Percentiles rank a stretch among this genome's conserved stretches.
Conservation (phyloP, 2,329 filamentous ascomycete genomes). For the Pseudocercospora cruenta region DNA sequence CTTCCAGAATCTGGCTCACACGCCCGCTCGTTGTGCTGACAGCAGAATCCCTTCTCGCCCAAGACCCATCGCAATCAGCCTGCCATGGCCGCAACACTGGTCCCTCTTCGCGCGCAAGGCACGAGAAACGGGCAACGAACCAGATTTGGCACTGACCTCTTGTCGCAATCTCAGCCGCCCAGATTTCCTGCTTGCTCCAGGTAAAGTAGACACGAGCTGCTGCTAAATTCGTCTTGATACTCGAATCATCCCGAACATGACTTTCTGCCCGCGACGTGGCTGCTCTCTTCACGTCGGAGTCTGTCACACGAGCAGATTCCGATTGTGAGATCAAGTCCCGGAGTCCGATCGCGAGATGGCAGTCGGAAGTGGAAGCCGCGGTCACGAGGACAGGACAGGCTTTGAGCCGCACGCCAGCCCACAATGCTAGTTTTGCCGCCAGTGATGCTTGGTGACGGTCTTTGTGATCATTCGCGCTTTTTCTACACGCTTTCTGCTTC, state of each 20-base stretch:
- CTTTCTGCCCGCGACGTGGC: background rate
- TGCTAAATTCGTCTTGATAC: background rate
- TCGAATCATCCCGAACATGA: background rate
- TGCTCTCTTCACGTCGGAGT: background rate
- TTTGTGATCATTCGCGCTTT: background rate
- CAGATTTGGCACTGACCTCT: background rate
- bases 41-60: background rate
- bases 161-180: constrained; percentile 6
- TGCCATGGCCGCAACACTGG: background rate
- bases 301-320: constrained; percentile 1
- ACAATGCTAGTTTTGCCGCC: background rate
- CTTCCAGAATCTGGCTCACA: background rate
- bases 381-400: background rate
- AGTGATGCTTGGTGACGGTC: background rate
- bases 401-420: background rate
- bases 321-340: background rate
- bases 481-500: background rate
- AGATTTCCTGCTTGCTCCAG: background rate
- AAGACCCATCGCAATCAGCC: background rate
- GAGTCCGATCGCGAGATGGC: background rate
- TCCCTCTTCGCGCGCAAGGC: background rate
- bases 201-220: background rate
- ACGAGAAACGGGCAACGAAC: background rate
- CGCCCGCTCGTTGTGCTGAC: background rate
- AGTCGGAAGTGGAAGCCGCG: background rate